Conservation (phyloP, 495 filamentous ascomycete genomes). For the Penicillium paxilli region DNA sequence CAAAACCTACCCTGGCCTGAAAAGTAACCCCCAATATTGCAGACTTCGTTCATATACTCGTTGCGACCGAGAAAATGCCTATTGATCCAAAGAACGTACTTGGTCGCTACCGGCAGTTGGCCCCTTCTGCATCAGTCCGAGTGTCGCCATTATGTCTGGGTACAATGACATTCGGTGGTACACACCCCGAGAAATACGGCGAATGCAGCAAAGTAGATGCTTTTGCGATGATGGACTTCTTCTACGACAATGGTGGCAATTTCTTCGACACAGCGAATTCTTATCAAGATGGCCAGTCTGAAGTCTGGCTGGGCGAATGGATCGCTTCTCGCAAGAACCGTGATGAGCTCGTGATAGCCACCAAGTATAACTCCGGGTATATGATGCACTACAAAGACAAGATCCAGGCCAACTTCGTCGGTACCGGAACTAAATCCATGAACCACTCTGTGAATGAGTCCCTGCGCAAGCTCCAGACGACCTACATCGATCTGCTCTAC, state of each 20-base stretch:
- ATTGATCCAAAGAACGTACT: constrained; percentile 52
- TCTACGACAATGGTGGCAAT: constrained; percentile 62
- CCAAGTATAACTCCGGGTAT: constrained; percentile 61
- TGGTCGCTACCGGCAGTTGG: constrained; percentile 54
- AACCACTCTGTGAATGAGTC: constrained; percentile 51
- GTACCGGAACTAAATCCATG: constrained; percentile 60
- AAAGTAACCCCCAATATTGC: too few species aligned
- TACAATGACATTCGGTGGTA: constrained; percentile 59
- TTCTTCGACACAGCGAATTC: constrained; percentile 69
- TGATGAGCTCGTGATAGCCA: constrained; percentile 68
- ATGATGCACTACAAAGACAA: constrained; percentile 18
- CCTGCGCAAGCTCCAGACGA: constrained; percentile 62
- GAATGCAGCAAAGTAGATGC: constrained; percentile 53
- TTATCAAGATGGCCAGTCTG: constrained; percentile 67
- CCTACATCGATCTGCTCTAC: constrained; percentile 73
- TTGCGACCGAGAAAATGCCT: too few species aligned
- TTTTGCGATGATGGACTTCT: constrained; percentile 61
- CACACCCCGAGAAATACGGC: constrained; percentile 30
- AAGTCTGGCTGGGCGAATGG: constrained; percentile 74
- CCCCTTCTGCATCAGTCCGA: constrained; percentile 54
- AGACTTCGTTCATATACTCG: too few species aligned
- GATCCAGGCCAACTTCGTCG: constrained; percentile 54
- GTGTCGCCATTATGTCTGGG: constrained; percentile 63
- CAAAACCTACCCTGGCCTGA: too few species aligned
- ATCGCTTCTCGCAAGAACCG: constrained; percentile 54